Base-by-base conservation (phyloP, 495 filamentous ascomycete genomes). In the Tuber calosporum region DNA sequence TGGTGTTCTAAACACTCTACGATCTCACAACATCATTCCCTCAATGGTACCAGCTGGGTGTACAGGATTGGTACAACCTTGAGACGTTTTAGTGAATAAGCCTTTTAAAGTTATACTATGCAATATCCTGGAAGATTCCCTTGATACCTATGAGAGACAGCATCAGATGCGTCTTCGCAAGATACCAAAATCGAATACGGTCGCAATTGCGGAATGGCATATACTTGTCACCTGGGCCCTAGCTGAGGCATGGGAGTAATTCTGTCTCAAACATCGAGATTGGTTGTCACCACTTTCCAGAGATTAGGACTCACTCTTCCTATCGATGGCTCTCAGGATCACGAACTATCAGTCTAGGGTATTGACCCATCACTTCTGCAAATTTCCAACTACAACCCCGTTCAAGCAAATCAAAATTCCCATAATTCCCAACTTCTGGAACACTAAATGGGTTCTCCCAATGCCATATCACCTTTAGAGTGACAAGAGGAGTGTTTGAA, bases 11-110 rank as follows among this genome's bases (percentile, higher is more conserved):
- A 36, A 70, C 38, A 69, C 68, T 22, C 41, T 74, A n/a, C 40
- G 6, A 20, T 41, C 67, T 7, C 34, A 74, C 22, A 53, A 74
- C 30, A 74, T 74, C 13, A 69, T 53, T 42, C 66, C 70, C 26
- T 66, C 26, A n/a, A n/a, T n/a, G n/a, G n/a, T n/a, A n/a, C n/a
- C n/a, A n/a, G n/a, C n/a, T n/a, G n/a, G n/a, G n/a, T 71, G 53
- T 70, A 72, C 69, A 1, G 68, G 73, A 15, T 36, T 72, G 17
- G 38, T 75, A 22, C 75, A 78, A 37, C 45, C 36, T 3, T 43
- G 72, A 1, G 75, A 75, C 69, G 69, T 73, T 8, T 17, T 30
- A 36, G 69, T 78, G n/a, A 78, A 75, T 39, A 62, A 71, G n/a
- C 69, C 41, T 1, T 68, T 75, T 2, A 75, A 75, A 36, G 68